Evolutionary conservation across 116 monocot genomes (phyloP).

Genomic region (Papilionanthe hybrid): DNA sequence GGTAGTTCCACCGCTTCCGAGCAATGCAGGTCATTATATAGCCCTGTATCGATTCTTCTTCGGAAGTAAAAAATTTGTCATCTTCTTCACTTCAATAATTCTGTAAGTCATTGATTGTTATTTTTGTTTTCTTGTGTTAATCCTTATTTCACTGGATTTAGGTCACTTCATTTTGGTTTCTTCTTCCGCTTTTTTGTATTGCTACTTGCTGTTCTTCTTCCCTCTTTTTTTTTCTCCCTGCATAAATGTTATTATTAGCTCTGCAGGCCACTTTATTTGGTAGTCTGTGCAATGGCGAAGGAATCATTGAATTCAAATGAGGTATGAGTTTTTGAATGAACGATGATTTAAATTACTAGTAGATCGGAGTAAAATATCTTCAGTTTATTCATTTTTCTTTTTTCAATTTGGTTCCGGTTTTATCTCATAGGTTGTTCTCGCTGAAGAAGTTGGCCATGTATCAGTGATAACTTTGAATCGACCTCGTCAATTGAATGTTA

Average conservation of each 20-base stretch:
- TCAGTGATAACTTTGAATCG: constrained; percentile 75
- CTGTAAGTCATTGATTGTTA: background rate
- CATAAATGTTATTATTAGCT: background rate
- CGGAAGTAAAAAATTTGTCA: background rate
- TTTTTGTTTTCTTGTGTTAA: background rate
- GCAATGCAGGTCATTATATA: background rate
- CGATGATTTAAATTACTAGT: background rate
- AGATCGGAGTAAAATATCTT: too few relatives aligned
- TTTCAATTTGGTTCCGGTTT: background rate
- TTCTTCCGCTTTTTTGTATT: background rate
- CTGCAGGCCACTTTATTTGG: background rate
- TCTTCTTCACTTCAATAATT: background rate
- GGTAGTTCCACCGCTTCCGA: too few relatives aligned
- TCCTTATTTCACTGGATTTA: background rate
- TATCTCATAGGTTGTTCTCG: constrained; percentile 51
- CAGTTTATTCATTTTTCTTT: background rate
- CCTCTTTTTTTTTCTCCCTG: background rate
- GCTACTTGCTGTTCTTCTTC: too few relatives aligned
- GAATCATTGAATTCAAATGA: constrained; percentile 13
- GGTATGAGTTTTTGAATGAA: constrained; percentile 5
- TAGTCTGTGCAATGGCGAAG: constrained; percentile 8
- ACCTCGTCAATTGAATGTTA: constrained; percentile 83
- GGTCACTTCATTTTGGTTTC: background rate
- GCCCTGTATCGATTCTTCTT: background rate
- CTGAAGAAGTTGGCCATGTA: constrained; percentile 49